Evolutionary conservation across 2,329 filamentous ascomycete genomes (phyloP), one percentile per base, ranked within the genome.

Genomic region (Didymella pinodella): DNA sequence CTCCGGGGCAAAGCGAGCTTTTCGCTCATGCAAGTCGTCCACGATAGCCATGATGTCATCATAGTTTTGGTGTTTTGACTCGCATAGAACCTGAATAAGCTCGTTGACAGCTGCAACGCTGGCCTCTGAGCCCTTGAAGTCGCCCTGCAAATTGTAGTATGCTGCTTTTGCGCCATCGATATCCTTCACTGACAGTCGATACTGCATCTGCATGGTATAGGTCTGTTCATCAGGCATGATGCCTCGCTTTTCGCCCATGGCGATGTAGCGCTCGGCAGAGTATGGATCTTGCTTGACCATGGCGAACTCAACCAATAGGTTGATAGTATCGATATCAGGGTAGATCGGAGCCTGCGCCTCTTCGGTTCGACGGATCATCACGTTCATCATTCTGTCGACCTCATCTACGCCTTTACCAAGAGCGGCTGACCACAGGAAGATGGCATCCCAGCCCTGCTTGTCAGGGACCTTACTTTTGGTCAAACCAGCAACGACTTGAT

Each of bases 371-470:
- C 79, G 76, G n/a, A 81, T 76, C 83, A 92, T 89, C 20, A 88
- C 82, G 43, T 85, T 81, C 59, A 95, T 85, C 86, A 93, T 92
- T 64, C 88, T 85, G 54, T 86, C 84, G 59, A 93, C 83, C 71
- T 92, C 88, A 74, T 92, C 86, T 1, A 90, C 85, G 1, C 87
- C 86, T 71, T 89, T 90, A 20, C 88, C 90, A 54, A 87, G 85
- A 7, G 89, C 84, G 12, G 90, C 88, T 29, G 91, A 89, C 87
- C 90, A 93, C 51, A 91, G 86, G 43, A 95, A 84, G 12, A 92
- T 81, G 12, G 88, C 83, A 70, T 95, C 89, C 87, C 90, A 92
- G 22, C 84, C 84, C 31, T 82, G 76, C 62, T 89, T 87, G 36
- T 64, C 60, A 0, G 66, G 71, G 43, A 65, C 66, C 1, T 57